A percentile compares a stretch with the other conserved stretches of the same genome.
Evolutionary conservation across 768 basidiomycete genomes (phyloP).

Genomic region (Chiua virens): DNA sequence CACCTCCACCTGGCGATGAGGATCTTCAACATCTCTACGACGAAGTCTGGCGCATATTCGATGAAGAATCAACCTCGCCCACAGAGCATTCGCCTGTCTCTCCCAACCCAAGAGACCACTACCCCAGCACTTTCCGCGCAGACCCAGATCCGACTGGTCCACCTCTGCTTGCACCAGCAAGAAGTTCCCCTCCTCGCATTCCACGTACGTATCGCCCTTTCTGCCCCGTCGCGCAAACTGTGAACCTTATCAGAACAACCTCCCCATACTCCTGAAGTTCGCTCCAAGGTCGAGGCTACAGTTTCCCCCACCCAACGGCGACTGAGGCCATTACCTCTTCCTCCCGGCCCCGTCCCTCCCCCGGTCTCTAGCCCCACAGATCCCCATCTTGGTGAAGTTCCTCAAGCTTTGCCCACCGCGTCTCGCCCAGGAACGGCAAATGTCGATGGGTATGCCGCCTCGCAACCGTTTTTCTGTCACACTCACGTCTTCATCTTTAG

Average conservation of each 20-base stretch:
- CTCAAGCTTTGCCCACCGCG: slow-evolving; percentile 4
- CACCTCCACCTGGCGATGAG: slow-evolving; percentile 56
- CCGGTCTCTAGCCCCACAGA: slow-evolving; percentile 18
- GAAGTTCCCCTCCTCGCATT: slow-evolving; percentile 19
- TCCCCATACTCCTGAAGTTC: slow-evolving; percentile 17
- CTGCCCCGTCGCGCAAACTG: not conserved
- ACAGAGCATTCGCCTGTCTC: slow-evolving; percentile 27
- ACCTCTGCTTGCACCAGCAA: slow-evolving; percentile 9
- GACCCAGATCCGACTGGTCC: slow-evolving; percentile 16
- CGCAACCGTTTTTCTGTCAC: not conserved
- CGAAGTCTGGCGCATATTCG: slow-evolving; percentile 70
- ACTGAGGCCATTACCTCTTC: slow-evolving; percentile 28
- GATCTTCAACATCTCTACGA: slow-evolving; percentile 75
- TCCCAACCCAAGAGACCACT: slow-evolving; percentile 19
- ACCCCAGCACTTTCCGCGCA: slow-evolving; percentile 18
- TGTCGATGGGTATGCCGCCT: slow-evolving; percentile 22
- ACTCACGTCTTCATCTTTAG: slow-evolving; percentile 12
- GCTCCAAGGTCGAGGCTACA: slow-evolving; percentile 20
- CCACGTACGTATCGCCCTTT: slow-evolving; percentile 19
- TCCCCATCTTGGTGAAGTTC: slow-evolving; percentile 12
- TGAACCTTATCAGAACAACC: slow-evolving; percentile 10
- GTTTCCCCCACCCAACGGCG: slow-evolving; percentile 32
- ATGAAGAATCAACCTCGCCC: slow-evolving; percentile 43
- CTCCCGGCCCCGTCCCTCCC: slow-evolving; percentile 19
- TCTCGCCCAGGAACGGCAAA: slow-evolving; percentile 28